Percentiles rank a stretch among this genome's conserved stretches.
phyloP scores from a whole-genome alignment of 495 filamentous ascomycete genomes.

The Clavariopsis aquatica region DNA sequence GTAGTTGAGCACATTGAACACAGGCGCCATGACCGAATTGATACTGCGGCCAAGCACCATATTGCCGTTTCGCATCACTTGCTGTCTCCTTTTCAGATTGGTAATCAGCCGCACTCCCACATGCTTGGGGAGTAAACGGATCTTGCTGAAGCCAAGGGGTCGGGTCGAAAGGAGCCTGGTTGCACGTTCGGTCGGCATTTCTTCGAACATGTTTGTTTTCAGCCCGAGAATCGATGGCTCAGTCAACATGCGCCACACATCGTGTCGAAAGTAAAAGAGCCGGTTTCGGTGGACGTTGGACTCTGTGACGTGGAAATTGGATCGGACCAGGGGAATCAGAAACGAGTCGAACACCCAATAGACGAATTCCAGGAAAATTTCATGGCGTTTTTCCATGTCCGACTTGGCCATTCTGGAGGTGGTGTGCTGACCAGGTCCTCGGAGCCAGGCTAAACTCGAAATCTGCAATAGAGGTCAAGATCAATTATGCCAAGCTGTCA shows the following conservation, averaged over 20 bases:
- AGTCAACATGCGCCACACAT: slow-evolving; percentile 77
- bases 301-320: slow-evolving; percentile 93
- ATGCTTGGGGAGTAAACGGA: slow-evolving; percentile 79
- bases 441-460: slow-evolving; percentile 67
- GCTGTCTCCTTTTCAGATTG: slow-evolving; percentile 70
- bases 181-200: slow-evolving; percentile 63
- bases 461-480: slow-evolving; percentile 34
- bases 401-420: slow-evolving; percentile 63
- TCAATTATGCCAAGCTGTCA: slow-evolving; percentile 24
- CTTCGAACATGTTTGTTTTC: slow-evolving; percentile 76
- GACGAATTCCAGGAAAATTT: slow-evolving; percentile 80
- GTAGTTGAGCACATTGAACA: slow-evolving; percentile 72
- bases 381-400: slow-evolving; percentile 73
- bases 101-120: slow-evolving; percentile 76
- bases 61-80: slow-evolving; percentile 54
- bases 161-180: slow-evolving; percentile 60
- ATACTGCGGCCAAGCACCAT: slow-evolving; percentile 69
- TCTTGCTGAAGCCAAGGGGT: slow-evolving; percentile 70
- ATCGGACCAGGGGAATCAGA: slow-evolving; percentile 80
- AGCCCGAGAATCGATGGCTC: slow-evolving; percentile 70
- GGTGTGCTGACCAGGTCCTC: slow-evolving; percentile 48
- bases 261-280: slow-evolving; percentile 92
- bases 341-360: slow-evolving; percentile 94
- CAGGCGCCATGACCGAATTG: slow-evolving; percentile 75
- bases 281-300: slow-evolving; percentile 76